These are phyloP conservation scores for Stephanodiscus triporus DNA, from an alignment of 108 stramenopile species.

Conservation along the genomic window DNA sequence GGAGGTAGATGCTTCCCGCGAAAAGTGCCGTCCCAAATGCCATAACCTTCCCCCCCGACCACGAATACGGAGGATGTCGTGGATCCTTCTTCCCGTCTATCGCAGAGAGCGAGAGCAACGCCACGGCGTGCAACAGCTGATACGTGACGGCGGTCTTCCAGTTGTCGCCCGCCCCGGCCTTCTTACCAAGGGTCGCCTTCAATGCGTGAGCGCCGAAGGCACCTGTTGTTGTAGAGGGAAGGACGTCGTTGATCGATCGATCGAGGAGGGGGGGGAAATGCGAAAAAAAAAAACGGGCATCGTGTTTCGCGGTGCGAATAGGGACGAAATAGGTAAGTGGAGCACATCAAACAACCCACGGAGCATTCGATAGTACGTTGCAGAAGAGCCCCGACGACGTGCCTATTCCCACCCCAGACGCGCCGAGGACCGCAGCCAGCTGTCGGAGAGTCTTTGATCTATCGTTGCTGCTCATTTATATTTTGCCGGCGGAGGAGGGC, in stretches of 20 bases:
- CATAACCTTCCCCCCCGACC: constrained; percentile 71
- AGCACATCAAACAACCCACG: too few relatives aligned
- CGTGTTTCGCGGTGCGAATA: too few relatives aligned
- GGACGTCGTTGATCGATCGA: too few relatives aligned
- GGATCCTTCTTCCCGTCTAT: constrained; percentile 30
- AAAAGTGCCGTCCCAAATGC: constrained; percentile 69
- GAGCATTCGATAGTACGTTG: too few relatives aligned
- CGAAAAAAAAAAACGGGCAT: neutral
- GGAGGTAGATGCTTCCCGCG: constrained; percentile 78
- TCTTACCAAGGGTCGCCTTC: constrained; percentile 55
- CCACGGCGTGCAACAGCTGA: constrained; percentile 83
- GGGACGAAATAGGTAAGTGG: too few relatives aligned
- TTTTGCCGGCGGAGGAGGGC: too few relatives aligned
- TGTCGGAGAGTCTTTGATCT: constrained; percentile 49
- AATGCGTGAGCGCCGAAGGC: constrained; percentile 84
- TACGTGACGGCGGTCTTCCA: constrained; percentile 85
- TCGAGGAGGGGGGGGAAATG: too few relatives aligned
- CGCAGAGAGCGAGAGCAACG: constrained; percentile 69
- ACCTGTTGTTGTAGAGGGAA: constrained; percentile 14
- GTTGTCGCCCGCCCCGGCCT: constrained; percentile 53
- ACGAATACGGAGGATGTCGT: constrained; percentile 7
- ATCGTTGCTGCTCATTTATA: constrained; percentile 17
- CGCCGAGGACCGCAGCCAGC: constrained; percentile 65
- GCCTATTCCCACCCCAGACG: constrained; percentile 64
- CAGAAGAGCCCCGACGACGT: neutral